These are phyloP conservation scores for Talaromyces piceae DNA, from an alignment of 2,329 filamentous ascomycete species.

Conservation along the genomic window DNA sequence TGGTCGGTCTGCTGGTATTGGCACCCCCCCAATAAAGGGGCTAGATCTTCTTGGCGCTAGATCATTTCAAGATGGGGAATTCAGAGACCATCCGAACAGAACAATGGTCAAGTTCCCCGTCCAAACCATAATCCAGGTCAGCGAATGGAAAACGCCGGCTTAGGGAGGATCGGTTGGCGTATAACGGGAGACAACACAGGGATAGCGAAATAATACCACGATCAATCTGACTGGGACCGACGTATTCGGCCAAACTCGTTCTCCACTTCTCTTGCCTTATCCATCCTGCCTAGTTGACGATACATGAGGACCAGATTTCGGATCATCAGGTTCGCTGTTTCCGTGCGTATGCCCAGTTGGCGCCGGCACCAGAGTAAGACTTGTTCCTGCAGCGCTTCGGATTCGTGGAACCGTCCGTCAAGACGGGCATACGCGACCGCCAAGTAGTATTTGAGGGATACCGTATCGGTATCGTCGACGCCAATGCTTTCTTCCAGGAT, in stretches of 20 bases:
- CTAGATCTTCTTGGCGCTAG: background rate
- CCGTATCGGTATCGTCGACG: slow-evolving; percentile 10
- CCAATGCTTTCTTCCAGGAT: slow-evolving; percentile 12
- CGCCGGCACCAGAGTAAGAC: slow-evolving; percentile 11
- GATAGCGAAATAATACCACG: background rate
- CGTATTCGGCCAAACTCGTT: slow-evolving; percentile 7
- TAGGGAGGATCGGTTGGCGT: background rate
- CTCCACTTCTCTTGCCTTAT: slow-evolving; percentile 13
- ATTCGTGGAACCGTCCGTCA: slow-evolving; percentile 9
- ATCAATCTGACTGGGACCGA: slow-evolving; percentile 1
- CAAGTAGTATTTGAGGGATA: slow-evolving; percentile 12
- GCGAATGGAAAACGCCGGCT: background rate
- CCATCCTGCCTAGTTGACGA: slow-evolving; percentile 12
- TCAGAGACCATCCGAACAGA: background rate
- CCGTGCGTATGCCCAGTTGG: slow-evolving; percentile 3
- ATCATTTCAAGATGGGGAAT: background rate
- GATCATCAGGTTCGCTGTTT: slow-evolving; percentile 10
- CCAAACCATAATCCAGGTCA: background rate
- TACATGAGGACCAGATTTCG: slow-evolving; percentile 12
- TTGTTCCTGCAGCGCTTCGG: slow-evolving; percentile 7
- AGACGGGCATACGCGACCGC: slow-evolving; percentile 12
- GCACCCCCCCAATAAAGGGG: background rate
- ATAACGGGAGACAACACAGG: background rate
- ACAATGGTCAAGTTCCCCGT: background rate
- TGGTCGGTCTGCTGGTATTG: background rate